phyloP scores from a whole-genome alignment of 495 filamentous ascomycete species.

The Hypoxylon lenormandii region DNA sequence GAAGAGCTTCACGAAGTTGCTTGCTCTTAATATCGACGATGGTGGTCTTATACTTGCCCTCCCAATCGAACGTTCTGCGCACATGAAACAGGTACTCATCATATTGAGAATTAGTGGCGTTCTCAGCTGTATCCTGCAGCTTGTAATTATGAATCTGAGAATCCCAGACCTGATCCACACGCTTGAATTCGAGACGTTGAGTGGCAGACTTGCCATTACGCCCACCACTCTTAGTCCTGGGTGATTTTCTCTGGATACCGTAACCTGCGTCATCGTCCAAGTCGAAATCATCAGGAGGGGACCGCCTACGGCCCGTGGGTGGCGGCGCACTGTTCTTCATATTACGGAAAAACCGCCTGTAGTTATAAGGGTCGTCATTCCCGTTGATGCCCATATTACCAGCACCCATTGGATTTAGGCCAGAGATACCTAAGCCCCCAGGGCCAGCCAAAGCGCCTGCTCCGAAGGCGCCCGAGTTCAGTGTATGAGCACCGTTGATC shows the following conservation, averaged over 20 bases:
- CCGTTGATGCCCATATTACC: slow-evolving; percentile 2
- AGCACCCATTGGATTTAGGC: slow-evolving; percentile 12
- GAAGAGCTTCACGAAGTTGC: slow-evolving; percentile 75
- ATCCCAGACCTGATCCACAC: slow-evolving; percentile 87
- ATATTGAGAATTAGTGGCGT: slow-evolving; percentile 77
- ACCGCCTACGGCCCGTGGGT: slow-evolving; percentile 19
- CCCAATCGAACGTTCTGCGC: slow-evolving; percentile 85
- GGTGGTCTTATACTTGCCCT: slow-evolving; percentile 83
- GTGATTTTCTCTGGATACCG: slow-evolving; percentile 51
- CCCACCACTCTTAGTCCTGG: slow-evolving; percentile 56
- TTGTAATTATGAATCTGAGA: slow-evolving; percentile 84
- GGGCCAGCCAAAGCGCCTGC: background rate
- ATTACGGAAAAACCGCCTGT: slow-evolving; percentile 1
- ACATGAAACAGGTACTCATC: slow-evolving; percentile 89
- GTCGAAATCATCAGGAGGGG: slow-evolving; percentile 22
- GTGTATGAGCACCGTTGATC: slow-evolving; percentile 27
- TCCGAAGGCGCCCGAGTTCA: slow-evolving; percentile 22
- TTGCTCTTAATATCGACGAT: slow-evolving; percentile 89
- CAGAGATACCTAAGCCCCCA: background rate
- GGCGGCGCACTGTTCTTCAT: slow-evolving; percentile 3
- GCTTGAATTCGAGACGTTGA: slow-evolving; percentile 80
- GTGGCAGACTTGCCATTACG: slow-evolving; percentile 66
- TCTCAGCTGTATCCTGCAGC: slow-evolving; percentile 81
- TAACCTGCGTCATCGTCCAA: slow-evolving; percentile 19
- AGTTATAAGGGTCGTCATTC: background rate